Conservation (phyloP, 2,329 filamentous ascomycete genomes). For the Pseudocercospora ulei region DNA sequence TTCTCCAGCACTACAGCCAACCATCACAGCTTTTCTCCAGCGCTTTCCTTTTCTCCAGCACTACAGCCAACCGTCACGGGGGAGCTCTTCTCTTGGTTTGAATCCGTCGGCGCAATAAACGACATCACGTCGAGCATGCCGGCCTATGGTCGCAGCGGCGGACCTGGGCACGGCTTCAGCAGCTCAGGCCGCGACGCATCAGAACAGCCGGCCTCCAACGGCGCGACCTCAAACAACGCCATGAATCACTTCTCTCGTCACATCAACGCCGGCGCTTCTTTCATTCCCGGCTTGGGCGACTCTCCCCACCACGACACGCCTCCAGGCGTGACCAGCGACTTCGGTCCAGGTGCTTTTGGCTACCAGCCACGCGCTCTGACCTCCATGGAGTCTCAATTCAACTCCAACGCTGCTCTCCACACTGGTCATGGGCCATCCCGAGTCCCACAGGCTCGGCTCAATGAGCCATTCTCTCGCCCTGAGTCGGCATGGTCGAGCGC, state of each 20-base stretch:
- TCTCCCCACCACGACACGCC: neutral
- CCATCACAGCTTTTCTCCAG: too few relatives aligned
- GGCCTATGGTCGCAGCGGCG: neutral
- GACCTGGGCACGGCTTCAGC: neutral
- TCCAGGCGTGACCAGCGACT: neutral
- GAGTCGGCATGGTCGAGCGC: conserved; percentile 7
- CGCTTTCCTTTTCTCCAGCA: too few relatives aligned
- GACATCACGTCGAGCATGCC: too few relatives aligned
- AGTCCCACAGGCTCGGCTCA: conserved; percentile 4
- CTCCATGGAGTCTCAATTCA: conserved; percentile 1
- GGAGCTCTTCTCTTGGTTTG: too few relatives aligned
- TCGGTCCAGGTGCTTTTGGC: neutral
- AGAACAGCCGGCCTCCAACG: neutral
- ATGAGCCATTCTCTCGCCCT: conserved; percentile 5
- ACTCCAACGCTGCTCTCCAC: neutral
- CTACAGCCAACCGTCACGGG: too few relatives aligned
- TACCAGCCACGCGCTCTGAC: neutral
- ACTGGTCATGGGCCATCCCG: neutral
- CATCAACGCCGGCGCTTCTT: neutral
- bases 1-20: neutral
- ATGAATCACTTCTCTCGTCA: neutral
- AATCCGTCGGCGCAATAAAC: too few relatives aligned
- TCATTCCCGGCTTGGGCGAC: neutral
- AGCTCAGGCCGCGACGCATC: neutral
- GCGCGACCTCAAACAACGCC: neutral